Base-by-base conservation (phyloP, 2,329 filamentous ascomycete species). In the Cercospora sesami region DNA sequence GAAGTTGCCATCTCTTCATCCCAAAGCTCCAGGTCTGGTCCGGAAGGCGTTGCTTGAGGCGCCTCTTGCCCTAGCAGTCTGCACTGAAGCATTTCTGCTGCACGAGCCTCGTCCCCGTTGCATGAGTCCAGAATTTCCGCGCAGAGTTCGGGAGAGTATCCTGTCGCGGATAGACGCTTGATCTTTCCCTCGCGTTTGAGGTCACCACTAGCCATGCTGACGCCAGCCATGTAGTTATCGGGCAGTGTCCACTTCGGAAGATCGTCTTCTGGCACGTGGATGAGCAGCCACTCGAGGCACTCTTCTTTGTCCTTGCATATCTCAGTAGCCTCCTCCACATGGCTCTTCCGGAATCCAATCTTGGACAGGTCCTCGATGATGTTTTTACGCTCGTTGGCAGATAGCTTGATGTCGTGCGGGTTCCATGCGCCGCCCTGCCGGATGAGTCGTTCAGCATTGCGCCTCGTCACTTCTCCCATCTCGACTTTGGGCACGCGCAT, bases 211-310 rank as follows among this genome's bases (percentile, higher is more conserved):
- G 90, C 94, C 71, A 99, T 89, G 55, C 90, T 93, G 28, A 98
- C 90, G 23, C 95, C 95, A 30, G 94, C 94, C 10, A 91, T 89
- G 78, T 99, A 99, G 69, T 90, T 91, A 80, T 96, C 94, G 0
- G 95, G 95, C 51, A 99, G 82, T 73, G 92, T 92, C 93, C 94
- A 98, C 6, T 87, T 84, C 1, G 95, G 95, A n/a, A 98, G 82
- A 75, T 98, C 95, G 77, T 99, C 95, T 77, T 99, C 95, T 1
- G 95, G 95, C 2, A 99, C 93, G 79, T 99, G 94, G 62, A 98
- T 94, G 60, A 99, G 86, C 16, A 99, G 85, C 95, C 95, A 99
- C 78, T 98, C 94, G 2, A 99, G 85, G 16, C 93, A 90, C 80
- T 99, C 95, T 78, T 97, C 94, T 31, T 91, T 86, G 77, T 97